Evolutionary conservation across 1,284 basidiomycete genomes (phyloP).

Genomic region (Cutaneotrichosporon cavernicola): DNA sequence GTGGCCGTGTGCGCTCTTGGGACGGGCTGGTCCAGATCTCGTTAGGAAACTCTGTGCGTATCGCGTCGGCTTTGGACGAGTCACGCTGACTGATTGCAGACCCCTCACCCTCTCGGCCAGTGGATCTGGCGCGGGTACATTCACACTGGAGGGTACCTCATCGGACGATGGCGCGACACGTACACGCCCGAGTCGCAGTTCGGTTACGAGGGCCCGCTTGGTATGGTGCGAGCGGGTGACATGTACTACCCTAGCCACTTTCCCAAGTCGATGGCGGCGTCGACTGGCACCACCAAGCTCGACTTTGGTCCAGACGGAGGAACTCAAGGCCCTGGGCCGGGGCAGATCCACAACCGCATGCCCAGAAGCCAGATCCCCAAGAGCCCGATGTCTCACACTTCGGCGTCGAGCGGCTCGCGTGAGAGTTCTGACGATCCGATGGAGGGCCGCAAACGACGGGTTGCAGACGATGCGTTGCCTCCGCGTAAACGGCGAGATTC

Average conservation of each 20-base stretch:
- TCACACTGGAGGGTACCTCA: constrained; percentile 45
- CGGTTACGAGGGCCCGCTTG: constrained; percentile 47
- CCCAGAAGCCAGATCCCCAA: not conserved
- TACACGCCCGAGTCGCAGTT: constrained; percentile 42
- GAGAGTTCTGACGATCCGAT: constrained; percentile 8
- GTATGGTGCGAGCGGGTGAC: constrained; percentile 44
- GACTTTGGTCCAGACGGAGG: not conserved
- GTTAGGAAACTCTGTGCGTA: constrained; percentile 16
- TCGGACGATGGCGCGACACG: constrained; percentile 52
- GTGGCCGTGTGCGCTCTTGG: constrained; percentile 51
- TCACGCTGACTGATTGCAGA: constrained; percentile 18
- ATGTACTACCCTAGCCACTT: constrained; percentile 40
- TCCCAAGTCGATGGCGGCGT: constrained; percentile 31
- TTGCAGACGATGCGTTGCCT: not conserved
- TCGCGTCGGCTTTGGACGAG: not conserved
- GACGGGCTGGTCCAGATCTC: constrained; percentile 48
- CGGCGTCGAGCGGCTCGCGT: not conserved
- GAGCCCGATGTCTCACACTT: not conserved
- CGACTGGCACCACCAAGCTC: constrained; percentile 10
- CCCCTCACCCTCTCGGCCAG: constrained; percentile 34
- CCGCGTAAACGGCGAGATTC: not conserved
- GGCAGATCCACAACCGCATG: not conserved
- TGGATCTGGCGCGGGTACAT: constrained; percentile 53
- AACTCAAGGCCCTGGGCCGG: not conserved
- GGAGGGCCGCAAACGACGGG: constrained; percentile 2